Base-by-base conservation (phyloP, 164 flowering plant species). In the Aristolochia fimbriata region DNA sequence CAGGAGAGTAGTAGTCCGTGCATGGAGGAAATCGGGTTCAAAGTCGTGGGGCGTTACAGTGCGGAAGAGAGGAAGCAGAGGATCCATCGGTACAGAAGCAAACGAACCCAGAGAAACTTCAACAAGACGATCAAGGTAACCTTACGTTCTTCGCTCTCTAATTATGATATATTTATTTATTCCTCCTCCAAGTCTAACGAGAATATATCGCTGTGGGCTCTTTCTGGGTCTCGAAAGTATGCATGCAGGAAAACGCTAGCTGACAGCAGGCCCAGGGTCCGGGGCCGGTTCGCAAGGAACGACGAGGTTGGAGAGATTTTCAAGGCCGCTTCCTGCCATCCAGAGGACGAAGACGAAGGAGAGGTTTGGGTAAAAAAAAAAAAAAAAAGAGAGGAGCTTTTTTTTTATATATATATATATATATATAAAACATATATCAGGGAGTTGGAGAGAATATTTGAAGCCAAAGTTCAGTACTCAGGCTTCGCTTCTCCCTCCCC, bases 41-140 rank as follows among this genome's bases (percentile, higher is more conserved):
- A 77, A 59, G 80, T 27, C 30, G 30, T 87, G 19, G 82, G 81
- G 0, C 63, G 80, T 41, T 90, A 87, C 65, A 74, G 86, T 0
- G 81, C 67, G 17, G 96, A 88, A 71, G 96, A 88, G 73, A 83
- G 89, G 72, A 91, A 78, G 56, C 80, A 80, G 16, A 83, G 82
- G 62, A 91, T 91, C 63, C 71, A 74, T 4, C 77, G 83, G 27
- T 91, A 91, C 62, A 60, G 83, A 60, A 84, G 80, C 78, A 91
- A 91, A 69, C 78, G 87, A 78, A 83, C 78, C 61, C 89, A 82
- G 73, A 83, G 97, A 62, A 91, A 91, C 69, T 91, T 83, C 79
- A 84, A 78, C 80, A 91, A 91, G 77, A 91, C 90, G 16, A 86
- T 91, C 62, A 91, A 88, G 91, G 97, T 90, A 33, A 41, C 64